These are phyloP conservation scores for Candida yuanshanica DNA, from an alignment of 805 yeast genomes.

Conservation along the genomic window DNA sequence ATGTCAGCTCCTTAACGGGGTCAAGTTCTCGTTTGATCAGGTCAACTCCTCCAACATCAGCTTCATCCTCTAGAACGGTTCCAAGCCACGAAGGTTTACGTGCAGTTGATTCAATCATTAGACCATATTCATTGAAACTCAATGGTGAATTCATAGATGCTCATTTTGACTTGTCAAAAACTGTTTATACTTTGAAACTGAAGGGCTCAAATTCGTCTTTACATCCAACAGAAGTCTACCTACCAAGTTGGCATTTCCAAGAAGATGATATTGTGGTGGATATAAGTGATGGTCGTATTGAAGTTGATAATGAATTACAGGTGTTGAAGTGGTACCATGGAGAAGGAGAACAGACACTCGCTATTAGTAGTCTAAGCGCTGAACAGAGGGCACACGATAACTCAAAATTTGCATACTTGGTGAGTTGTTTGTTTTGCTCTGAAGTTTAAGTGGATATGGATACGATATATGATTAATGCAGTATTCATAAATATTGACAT, in stretches of 20 bases:
- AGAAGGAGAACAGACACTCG: conserved; percentile 32
- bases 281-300: conserved; percentile 60
- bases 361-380: conserved; percentile 11
- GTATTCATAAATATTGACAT: too few species aligned
- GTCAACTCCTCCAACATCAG: background rate
- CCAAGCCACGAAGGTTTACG: conserved; percentile 53
- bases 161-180: conserved; percentile 51
- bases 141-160: conserved; percentile 52
- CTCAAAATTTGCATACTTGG: conserved; percentile 1
- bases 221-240: conserved; percentile 60
- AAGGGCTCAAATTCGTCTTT: too few species aligned
- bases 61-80: background rate
- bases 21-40: background rate
- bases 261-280: conserved; percentile 41
- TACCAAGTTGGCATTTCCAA: conserved; percentile 72
- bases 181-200: conserved; percentile 45
- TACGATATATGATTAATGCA: too few species aligned
- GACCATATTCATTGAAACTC: conserved; percentile 70
- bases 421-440: background rate
- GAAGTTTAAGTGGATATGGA: too few species aligned
- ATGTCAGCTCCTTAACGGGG: conserved; percentile 17
- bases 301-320: conserved; percentile 45
- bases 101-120: conserved; percentile 64
- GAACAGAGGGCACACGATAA: background rate
- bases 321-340: conserved; percentile 69